Percentiles rank a stretch among this genome's conserved stretches.
phyloP scores from a whole-genome alignment of 305 asterid genomes.

The Fraxinus angustifolia region DNA sequence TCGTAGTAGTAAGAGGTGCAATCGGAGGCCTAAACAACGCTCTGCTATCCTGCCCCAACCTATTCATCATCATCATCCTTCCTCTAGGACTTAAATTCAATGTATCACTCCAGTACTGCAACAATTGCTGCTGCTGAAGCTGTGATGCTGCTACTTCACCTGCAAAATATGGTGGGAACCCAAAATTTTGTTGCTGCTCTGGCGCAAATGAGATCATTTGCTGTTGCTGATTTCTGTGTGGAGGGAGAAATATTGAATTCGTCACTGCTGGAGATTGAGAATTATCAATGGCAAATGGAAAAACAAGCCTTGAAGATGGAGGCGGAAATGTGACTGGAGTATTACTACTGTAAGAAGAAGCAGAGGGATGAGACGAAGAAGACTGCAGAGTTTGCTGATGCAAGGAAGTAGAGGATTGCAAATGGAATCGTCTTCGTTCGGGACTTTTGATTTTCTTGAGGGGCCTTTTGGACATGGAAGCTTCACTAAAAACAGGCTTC shows the following conservation, averaged over 20 bases:
- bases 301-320: constrained; percentile 40
- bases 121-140: constrained; percentile 41
- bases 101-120: constrained; percentile 68
- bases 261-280: constrained; percentile 27
- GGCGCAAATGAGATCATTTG: constrained; percentile 84
- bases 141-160: constrained; percentile 39
- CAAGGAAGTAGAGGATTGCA: constrained; percentile 13
- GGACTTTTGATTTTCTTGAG: constrained; percentile 64
- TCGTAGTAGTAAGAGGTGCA: constrained; percentile 47
- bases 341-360: neutral
- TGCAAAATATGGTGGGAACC: constrained; percentile 67
- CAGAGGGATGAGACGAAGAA: neutral
- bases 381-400: neutral
- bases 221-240: constrained; percentile 33
- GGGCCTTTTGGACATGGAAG: constrained; percentile 62
- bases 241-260: constrained; percentile 26
- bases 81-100: constrained; percentile 75
- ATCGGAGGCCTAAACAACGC: constrained; percentile 34
- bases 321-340: constrained; percentile 19
- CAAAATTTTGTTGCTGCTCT: constrained; percentile 22
- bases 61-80: constrained; percentile 68
- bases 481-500: constrained; percentile 55
- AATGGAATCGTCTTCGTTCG: constrained; percentile 34
- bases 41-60: constrained; percentile 36
- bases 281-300: constrained; percentile 56